Evolutionary conservation across 1,139 yeast species (phyloP), one percentile per base, ranked within the genome.

Genomic region (Pneumocystis canis): DNA sequence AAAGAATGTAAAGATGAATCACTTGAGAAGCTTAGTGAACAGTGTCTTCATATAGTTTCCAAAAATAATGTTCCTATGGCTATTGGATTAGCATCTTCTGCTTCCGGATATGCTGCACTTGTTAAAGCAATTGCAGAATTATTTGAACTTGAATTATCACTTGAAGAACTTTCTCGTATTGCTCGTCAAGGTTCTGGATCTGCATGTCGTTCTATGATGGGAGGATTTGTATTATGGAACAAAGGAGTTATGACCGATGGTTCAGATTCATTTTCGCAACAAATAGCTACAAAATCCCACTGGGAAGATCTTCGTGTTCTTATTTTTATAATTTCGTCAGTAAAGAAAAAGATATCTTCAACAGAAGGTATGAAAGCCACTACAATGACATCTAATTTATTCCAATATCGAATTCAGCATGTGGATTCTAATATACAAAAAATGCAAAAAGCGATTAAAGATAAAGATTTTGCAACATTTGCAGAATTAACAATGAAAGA

Each of bases 171-270:
- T 67, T 87, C 96, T 67, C 86, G 85, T 71, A 85, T 92, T 70
- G 98, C 99, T 18, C 84, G 99, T 75, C 92, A 89, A 75, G 99
- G 99, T 28, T 89, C 97, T 18, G 99, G 98, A 1, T 89, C 97
- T 16, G 98, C 98, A 9, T 92, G 98, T 75, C 82, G 99, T 74
- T 92, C 97, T 14, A 78, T 92, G 65, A 89, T 88, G 74, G 98
- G 98, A 60, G 99, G 99, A 6, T 92, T 84, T 73, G 98, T 92
- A 18, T 97, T 97, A 3, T 92, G 99, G 99, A 96, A 92, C 74
- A 90, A 89, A 97, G 99, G 99, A 63, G 68, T 70, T 1, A 67
- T 72, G 65, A 76, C 68, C 0, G 85, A 89, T 70, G 98, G 98
- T 7, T 78, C 81, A 61, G 98, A 92, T 75, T 89, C 97, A 28